Base-by-base conservation (phyloP, 164 flowering plant species). In the Tetrastigma voinierianum region DNA sequence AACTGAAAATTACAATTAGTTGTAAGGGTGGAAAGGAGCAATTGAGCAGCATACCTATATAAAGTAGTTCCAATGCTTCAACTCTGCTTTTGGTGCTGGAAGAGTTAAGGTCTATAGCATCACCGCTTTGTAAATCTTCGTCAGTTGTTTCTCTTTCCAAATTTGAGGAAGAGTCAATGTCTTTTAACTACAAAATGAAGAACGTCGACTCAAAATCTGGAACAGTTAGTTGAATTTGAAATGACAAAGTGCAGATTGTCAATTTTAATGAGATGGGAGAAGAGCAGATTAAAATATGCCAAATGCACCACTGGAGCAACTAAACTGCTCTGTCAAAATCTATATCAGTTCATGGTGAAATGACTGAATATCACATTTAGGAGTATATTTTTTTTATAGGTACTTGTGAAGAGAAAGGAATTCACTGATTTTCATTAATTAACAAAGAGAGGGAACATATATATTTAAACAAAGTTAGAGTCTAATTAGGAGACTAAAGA, bases 101-200 rank as follows among this genome's bases (percentile, higher is more conserved):
- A n/a, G n/a, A n/a, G n/a, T 70, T 23, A 59, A n/a, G 59, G 66
- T 68, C 76, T 52, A 8, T 51, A 51, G 18, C n/a, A 25, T 49
- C 57, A 59, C 52, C 62, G 15, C 45, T 68, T 59, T 44, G 58
- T 20, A 46, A 48, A 64, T 48, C 70, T 47, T 18, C 69, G 16
- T 52, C 63, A 66, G 5, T 67, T 53, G 13, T 46, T 72, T 62
- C 65, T 23, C 62, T 57, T 55, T 62, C 67, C 46, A 52, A 65
- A 19, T 32, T 44, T 52, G 64, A 45, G 9, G 64, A 49, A 46
- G 66, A 45, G 40, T 47, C 9, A 21, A 20, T 46, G 6, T 53
- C 68, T 47, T 69, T 63, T 43, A 46, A 61, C 79, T 78, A 55
- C 55, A 62, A 40, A 61, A 65, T 1, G 66, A 52, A 70, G 19